Conservation (phyloP, 202 grass and related monocot genomes). For the Setaria viridis region DNA sequence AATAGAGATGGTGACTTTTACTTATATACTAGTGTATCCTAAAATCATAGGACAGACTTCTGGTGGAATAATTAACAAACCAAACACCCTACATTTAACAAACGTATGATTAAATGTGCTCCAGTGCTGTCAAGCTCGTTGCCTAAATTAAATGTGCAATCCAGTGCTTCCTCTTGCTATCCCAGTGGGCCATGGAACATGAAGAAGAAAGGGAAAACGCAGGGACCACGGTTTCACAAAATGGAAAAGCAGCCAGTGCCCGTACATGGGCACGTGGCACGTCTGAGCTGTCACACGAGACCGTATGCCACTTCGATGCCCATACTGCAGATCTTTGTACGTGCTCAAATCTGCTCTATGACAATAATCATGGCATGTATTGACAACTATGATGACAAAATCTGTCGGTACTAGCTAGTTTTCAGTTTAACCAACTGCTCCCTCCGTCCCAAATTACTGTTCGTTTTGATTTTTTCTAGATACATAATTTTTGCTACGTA, state of each 20-base stretch:
- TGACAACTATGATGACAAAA: no score
- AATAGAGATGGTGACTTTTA: not conserved
- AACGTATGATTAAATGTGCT: no score
- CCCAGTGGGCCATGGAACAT: not conserved
- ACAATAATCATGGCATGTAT: no score
- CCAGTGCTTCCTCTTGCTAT: not conserved
- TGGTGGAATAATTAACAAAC: not conserved
- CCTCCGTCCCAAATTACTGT: no score
- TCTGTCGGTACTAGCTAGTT: no score
- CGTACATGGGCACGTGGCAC: not conserved
- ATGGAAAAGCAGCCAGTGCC: not conserved
- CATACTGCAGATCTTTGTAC: not conserved
- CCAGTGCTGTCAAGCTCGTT: not conserved
- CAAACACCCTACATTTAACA: not conserved
- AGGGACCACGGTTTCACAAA: slow-evolving; percentile 14
- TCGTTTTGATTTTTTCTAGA: no score
- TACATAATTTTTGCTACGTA: no score
- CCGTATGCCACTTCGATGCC: not conserved
- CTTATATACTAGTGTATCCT: not conserved
- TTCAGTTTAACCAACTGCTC: no score
- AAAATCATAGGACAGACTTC: not conserved
- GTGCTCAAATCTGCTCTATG: no score
- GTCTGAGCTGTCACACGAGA: not conserved
- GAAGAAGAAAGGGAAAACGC: not conserved
- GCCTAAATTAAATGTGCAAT: not conserved